Conservation (phyloP, 2,329 filamentous ascomycete genomes). For the Neonectria sp. region DNA sequence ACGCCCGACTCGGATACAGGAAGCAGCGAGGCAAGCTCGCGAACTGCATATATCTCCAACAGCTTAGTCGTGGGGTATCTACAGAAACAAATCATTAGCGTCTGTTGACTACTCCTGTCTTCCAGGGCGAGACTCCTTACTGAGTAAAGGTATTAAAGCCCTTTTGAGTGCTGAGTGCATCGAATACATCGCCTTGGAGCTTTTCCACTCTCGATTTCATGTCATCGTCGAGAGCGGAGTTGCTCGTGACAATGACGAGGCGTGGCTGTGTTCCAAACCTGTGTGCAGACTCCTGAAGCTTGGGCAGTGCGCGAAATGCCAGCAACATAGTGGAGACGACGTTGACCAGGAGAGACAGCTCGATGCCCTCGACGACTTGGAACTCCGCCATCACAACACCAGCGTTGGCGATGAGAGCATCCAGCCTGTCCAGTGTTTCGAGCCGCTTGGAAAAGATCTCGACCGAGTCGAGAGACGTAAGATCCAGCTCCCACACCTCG, state of each 20-base stretch:
- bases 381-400: not conserved
- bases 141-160: not conserved
- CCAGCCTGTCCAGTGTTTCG: constrained; percentile 40
- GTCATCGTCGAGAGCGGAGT: not conserved
- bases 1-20: constrained; percentile 16
- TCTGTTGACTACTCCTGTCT: too few species aligned
- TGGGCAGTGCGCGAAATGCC: constrained; percentile 4
- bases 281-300: not conserved
- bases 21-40: constrained; percentile 2
- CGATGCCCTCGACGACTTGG: constrained; percentile 4
- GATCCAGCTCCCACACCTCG: constrained; percentile 29
- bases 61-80: constrained; percentile 18
- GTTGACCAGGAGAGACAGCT: constrained; percentile 13
- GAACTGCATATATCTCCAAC: constrained; percentile 14
- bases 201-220: not conserved
- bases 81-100: too few species aligned
- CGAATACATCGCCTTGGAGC: not conserved
- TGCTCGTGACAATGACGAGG: constrained; percentile 8
- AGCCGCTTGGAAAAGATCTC: constrained; percentile 53
- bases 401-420: constrained; percentile 1
- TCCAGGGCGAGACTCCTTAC: not conserved
- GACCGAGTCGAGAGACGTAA: constrained; percentile 28
- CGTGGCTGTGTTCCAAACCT: constrained; percentile 5
- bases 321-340: constrained; percentile 12
- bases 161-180: constrained; percentile 7